Evolutionary conservation across 352 stramenopile species (phyloP), one percentile per base, ranked within the genome.

Genomic region (Globisporangium cederbergense): DNA sequence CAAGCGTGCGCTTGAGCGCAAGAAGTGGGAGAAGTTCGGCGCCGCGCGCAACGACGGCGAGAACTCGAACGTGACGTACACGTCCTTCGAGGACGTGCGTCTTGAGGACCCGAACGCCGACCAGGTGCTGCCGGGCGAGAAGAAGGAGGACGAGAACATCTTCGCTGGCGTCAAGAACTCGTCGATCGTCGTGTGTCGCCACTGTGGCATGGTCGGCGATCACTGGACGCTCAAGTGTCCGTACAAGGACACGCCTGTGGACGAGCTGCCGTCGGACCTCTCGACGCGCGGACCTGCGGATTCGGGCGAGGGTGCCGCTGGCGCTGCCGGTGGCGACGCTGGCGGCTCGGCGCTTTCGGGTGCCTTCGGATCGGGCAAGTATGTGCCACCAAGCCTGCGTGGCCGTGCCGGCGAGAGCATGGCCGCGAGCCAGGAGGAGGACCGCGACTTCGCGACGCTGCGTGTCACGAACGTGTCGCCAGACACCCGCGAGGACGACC

Each of bases 391-490:
- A 32, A 91, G 81, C 68, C 74, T 95, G 62, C 86, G 88, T 57
- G 83, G 84, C 57, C 84, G 81, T 58, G 73, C 25, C 6, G 52
- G 52, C 53, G 65, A 34, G 77, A 63, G 25, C 67, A 74, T 57
- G 78, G 64, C 64, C 64, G 67, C 32, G 73, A 77, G 59, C 34
- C 72, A 77, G 30, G 74, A 90, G n/a, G 81, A 83, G 58, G 81
- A 91, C 64, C 74, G 79, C 40, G 83, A 96, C 72, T 93, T 81
- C 60, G 86, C 86, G 11, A 99, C 97, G 57, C 91, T 99, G 67
- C 96, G 97, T 78, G 97, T 99, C 61, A 99, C 97, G 60, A 99
- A 99, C 80, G 97, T 99, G 67, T 98, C 96, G 32, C 96, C 98
- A 53, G 97, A 99, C 75, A 99, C 97, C 4, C 96, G 93, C 57